Evolutionary conservation across 2,329 filamentous ascomycete genomes (phyloP), one percentile per base, ranked within the genome.

Genomic region (Aureobasidium namibiae): DNA sequence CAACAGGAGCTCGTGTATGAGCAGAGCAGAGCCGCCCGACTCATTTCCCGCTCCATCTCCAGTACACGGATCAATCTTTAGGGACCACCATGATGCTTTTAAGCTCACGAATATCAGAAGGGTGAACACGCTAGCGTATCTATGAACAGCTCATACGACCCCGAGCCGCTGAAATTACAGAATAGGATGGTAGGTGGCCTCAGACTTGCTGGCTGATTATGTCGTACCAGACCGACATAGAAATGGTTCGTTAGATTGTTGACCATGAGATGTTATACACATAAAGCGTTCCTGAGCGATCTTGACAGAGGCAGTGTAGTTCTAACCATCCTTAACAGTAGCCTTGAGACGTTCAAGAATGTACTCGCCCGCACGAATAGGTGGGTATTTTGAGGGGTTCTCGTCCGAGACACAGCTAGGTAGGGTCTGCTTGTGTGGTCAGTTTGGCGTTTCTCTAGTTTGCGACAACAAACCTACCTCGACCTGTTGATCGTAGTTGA

Each of bases 401-500:
- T 61, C 53, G 4, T 16, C 41, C 3, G 59, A 56, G 14, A 61
- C 18, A 38, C 59, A 61, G 38, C 50, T 61, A 7, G 59, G 59
- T 7, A 61, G 36, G 2, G 59, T 61, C 50, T 56, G 9, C 1
- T 6, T 6, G 16, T 5, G 16, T 48, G 18, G 8, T 56, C 7
- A 56, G 34, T 16, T 18, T 3, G 3, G 23, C 3, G 24, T 1
- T 13, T 4, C 0, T 45, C 14, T 4, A 10, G 16, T 18, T 8
- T 33, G n/a, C 10, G 3, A 38, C 78, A 77, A 56, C 80, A 16
- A 6, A 24, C 41, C 42, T 23, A 56, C 59, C 50, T 60, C 59
- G 16, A 61, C 52, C 0, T 52, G 34, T 34, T 56, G 39, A 4
- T 61, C 59, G 24, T 61, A 61, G 23, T 61, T 61, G 59, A 61